Conservation (phyloP, 495 filamentous ascomycete species). For the Melanomma pulvis-pyrius region DNA sequence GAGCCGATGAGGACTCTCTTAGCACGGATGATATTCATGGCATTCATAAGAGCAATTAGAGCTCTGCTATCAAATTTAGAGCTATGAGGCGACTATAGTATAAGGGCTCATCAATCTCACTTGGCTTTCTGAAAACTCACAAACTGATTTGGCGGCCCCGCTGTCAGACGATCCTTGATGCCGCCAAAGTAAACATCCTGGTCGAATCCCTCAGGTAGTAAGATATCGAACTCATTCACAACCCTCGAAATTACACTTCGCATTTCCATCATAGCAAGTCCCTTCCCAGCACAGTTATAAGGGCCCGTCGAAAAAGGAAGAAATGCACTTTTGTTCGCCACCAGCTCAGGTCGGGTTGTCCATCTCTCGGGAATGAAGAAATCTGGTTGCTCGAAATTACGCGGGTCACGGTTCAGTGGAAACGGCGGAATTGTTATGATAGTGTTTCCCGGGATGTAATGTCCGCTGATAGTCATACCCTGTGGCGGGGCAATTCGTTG, state of each 20-base stretch:
- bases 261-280: conserved; percentile 18
- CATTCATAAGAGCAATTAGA: too few relatives aligned
- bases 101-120: too few relatives aligned
- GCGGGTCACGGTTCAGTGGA: conserved; percentile 7
- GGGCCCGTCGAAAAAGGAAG: conserved; percentile 16
- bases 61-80: too few relatives aligned
- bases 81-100: too few relatives aligned
- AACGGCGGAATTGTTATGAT: conserved; percentile 8
- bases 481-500: conserved; percentile 11
- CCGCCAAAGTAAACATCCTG: neutral
- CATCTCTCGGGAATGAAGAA: conserved; percentile 28
- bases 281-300: conserved; percentile 16
- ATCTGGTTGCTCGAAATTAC: conserved; percentile 9
- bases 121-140: too few relatives aligned
- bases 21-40: too few relatives aligned
- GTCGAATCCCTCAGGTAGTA: neutral
- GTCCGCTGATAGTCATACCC: conserved; percentile 13
- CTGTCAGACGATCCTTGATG: conserved; percentile 4
- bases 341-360: conserved; percentile 23
- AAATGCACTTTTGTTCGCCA: conserved; percentile 12
- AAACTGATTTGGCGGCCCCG: neutral
- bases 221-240: neutral
- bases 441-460: conserved; percentile 11
- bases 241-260: conserved; percentile 10
- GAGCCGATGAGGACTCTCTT: too few relatives aligned